These are phyloP conservation scores for Amphicarpaea edgeworthii DNA, from an alignment of 306 rosid genomes.

Conservation along the genomic window DNA sequence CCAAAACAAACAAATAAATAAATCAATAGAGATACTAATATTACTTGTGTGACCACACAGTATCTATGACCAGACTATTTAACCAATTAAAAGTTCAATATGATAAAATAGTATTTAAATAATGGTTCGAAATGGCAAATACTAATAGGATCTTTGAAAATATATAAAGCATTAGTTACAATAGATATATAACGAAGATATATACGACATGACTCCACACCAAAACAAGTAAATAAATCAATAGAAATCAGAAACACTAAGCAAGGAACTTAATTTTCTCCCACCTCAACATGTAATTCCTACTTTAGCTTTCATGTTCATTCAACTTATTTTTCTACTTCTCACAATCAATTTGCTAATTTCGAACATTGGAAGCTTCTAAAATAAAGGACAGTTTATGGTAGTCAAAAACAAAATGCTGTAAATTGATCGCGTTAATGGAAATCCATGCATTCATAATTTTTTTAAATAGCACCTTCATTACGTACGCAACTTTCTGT, in stretches of 20 bases:
- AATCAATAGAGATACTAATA: no score
- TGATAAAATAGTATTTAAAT: neutral
- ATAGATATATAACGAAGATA: neutral
- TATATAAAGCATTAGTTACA: neutral
- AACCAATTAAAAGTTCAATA: neutral
- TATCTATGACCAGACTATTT: no score
- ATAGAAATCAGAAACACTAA: neutral
- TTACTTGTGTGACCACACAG: no score
- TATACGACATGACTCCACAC: neutral
- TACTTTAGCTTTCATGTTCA: neutral
- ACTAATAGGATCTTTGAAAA: neutral
- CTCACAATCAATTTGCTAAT: neutral
- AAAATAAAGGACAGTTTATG: constrained; percentile 4
- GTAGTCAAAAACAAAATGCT: constrained; percentile 9
- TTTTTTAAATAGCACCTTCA: neutral
- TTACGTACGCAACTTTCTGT: neutral
- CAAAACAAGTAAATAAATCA: neutral
- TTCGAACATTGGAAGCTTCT: constrained; percentile 21
- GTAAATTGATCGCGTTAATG: neutral
- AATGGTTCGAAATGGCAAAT: neutral
- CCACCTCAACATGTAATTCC: neutral
- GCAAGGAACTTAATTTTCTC: neutral
- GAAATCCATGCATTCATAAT: neutral
- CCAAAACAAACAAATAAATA: no score
- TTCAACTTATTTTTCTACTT: neutral